Conservation (phyloP, 228 moss, liverwort and hornwort species). For the Sphagnum magellanicum region DNA sequence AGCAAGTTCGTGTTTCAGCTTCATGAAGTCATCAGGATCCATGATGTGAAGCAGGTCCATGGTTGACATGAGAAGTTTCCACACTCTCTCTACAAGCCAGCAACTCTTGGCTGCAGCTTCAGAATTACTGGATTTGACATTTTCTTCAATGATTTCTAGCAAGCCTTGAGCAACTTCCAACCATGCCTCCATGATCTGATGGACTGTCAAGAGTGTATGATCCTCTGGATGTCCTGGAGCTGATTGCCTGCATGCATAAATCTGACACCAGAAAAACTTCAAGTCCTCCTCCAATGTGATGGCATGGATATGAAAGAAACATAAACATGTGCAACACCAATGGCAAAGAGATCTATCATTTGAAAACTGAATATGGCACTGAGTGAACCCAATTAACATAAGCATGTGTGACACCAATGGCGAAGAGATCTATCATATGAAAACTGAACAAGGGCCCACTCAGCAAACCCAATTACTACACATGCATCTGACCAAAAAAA, state of each 20-base stretch:
- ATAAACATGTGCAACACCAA: too few species aligned
- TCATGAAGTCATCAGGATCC: slow-evolving; percentile 89
- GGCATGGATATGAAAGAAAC: too few species aligned
- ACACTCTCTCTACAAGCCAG: slow-evolving; percentile 78
- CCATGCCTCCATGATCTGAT: slow-evolving; percentile 87
- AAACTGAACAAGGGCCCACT: too few species aligned
- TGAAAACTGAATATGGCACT: too few species aligned
- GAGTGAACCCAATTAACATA: too few species aligned
- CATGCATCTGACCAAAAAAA: too few species aligned
- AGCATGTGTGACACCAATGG: too few species aligned
- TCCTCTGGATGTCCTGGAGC: slow-evolving; percentile 62
- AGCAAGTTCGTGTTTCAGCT: slow-evolving; percentile 66
- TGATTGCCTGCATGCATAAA: slow-evolving; percentile 51
- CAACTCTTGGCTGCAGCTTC: slow-evolving; percentile 64
- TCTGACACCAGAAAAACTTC: slow-evolving; percentile 6
- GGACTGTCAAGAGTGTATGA: slow-evolving; percentile 66
- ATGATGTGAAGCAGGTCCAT: slow-evolving; percentile 78
- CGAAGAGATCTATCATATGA: too few species aligned
- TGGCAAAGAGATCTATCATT: too few species aligned
- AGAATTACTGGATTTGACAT: slow-evolving; percentile 27
- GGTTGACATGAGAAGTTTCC: slow-evolving; percentile 66
- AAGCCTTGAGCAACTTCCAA: slow-evolving; percentile 61
- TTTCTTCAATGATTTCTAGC: slow-evolving; percentile 45
- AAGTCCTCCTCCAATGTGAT: too few species aligned
- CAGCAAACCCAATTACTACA: too few species aligned